Conservation (phyloP, 371 early-diverging fungal genomes). For the Mortierella sp. region DNA sequence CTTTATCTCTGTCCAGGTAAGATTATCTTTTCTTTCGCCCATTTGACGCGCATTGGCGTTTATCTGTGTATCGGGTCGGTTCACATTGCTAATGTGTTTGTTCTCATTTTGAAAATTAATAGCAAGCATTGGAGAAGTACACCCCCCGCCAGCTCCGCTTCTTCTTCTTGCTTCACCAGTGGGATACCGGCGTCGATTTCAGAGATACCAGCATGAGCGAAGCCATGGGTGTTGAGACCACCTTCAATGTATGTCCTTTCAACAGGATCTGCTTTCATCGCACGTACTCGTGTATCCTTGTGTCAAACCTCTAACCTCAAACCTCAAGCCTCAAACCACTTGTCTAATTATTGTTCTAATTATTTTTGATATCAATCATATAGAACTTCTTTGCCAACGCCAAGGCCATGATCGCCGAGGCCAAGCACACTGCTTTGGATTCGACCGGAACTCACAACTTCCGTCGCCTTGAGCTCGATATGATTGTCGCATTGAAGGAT, state of each 20-base stretch:
- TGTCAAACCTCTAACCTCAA: too few species aligned
- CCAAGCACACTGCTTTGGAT: constrained; percentile 57
- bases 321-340: too few species aligned
- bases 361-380: too few species aligned
- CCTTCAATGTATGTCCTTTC: constrained; percentile 68
- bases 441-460: constrained; percentile 80
- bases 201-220: constrained; percentile 87
- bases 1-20: constrained; percentile 93
- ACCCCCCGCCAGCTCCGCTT: constrained; percentile 93
- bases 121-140: constrained; percentile 89
- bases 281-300: too few species aligned
- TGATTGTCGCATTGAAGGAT: constrained; percentile 60
- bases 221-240: constrained; percentile 86
- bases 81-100: neutral
- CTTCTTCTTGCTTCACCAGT: constrained; percentile 94
- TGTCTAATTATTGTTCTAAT: too few species aligned
- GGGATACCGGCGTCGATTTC: constrained; percentile 95
- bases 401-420: constrained; percentile 81
- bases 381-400: constrained; percentile 91
- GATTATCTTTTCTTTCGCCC: neutral
- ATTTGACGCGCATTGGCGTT: neutral
- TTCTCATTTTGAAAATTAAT: neutral
- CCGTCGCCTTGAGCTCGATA: constrained; percentile 70
- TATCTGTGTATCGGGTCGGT: neutral
- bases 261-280: neutral